Conservation (phyloP, 2,329 filamentous ascomycete species). For the Exserohilum turcica region DNA sequence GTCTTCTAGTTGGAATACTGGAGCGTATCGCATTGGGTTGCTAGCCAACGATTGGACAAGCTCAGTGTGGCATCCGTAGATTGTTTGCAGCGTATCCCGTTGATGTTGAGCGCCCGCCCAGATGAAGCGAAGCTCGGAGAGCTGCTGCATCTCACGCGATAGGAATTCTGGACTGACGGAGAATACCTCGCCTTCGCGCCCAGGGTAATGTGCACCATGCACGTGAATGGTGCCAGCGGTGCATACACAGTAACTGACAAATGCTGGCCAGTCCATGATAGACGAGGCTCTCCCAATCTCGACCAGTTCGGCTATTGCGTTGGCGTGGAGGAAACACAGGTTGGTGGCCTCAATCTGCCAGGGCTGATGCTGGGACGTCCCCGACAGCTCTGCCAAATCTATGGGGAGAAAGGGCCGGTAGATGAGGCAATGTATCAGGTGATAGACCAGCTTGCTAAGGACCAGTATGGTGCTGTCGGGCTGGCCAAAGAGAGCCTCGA, state of each 20-base stretch:
- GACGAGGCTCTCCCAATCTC: constrained; percentile 76
- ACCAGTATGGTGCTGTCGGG: constrained; percentile 78
- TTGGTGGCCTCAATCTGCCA: constrained; percentile 94
- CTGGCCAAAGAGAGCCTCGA: constrained; percentile 76
- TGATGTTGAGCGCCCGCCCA: constrained; percentile 84
- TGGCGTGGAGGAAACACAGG: constrained; percentile 83
- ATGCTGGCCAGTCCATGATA: constrained; percentile 81
- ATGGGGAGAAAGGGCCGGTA: constrained; percentile 87
- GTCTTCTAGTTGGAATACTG: constrained; percentile 83
- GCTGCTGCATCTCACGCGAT: constrained; percentile 77
- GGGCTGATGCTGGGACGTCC: constrained; percentile 81
- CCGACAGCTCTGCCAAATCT: constrained; percentile 78
- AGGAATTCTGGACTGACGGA: constrained; percentile 72
- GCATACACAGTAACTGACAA: constrained; percentile 84
- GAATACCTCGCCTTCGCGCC: constrained; percentile 66
- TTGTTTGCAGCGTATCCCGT: constrained; percentile 74
- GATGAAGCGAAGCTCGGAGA: constrained; percentile 73
- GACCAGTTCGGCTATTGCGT: constrained; percentile 82
- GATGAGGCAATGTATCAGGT: constrained; percentile 83
- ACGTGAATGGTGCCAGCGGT: constrained; percentile 88
- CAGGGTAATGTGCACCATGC: constrained; percentile 79
- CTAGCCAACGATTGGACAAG: constrained; percentile 74
- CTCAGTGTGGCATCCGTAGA: constrained; percentile 79
- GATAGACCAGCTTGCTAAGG: constrained; percentile 84
- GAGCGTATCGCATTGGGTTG: constrained; percentile 73